A percentile compares a stretch with the other conserved stretches of the same genome.
These are phyloP conservation scores for Gremmenia infestans DNA, from an alignment of 2,329 filamentous ascomycete genomes.

Conservation along the genomic window DNA sequence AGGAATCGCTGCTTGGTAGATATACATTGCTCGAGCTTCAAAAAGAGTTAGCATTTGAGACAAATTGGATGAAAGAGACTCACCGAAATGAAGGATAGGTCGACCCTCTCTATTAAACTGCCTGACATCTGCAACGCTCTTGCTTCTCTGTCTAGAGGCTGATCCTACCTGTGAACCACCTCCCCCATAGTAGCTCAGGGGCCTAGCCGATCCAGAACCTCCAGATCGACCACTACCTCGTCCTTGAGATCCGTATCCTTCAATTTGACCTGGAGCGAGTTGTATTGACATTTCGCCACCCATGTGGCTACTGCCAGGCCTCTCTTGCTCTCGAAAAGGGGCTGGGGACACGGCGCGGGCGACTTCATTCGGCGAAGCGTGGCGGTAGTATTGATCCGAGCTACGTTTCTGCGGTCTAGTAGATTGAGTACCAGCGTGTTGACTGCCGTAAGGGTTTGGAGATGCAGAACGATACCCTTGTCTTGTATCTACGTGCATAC, in stretches of 20 bases:
- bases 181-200: conserved; percentile 49
- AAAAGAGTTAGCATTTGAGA: conserved; percentile 19
- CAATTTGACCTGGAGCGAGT: conserved; percentile 50
- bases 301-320: conserved; percentile 43
- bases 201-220: conserved; percentile 40
- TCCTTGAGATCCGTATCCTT: conserved; percentile 54
- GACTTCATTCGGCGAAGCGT: conserved; percentile 41
- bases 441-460: conserved; percentile 51
- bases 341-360: conserved; percentile 43
- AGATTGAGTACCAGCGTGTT: conserved; percentile 28
- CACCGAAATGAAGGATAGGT: conserved; percentile 89
- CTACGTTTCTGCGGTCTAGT: conserved; percentile 41
- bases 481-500: conserved; percentile 44
- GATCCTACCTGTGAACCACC: conserved; percentile 30
- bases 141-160: conserved; percentile 57
- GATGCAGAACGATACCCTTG: conserved; percentile 47
- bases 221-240: conserved; percentile 45
- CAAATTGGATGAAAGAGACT: conserved; percentile 39
- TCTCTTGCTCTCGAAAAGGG: conserved; percentile 35
- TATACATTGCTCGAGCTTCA: conserved; percentile 84
- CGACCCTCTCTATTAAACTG: conserved; percentile 83
- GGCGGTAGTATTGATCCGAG: conserved; percentile 48
- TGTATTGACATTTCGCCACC: conserved; percentile 58
- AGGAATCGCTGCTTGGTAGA: conserved; percentile 90
- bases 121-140: conserved; percentile 77